Percentiles rank a stretch among this genome's conserved stretches.
phyloP scores from a whole-genome alignment of 148 eudicot species.

The Camellia sinensis region DNA sequence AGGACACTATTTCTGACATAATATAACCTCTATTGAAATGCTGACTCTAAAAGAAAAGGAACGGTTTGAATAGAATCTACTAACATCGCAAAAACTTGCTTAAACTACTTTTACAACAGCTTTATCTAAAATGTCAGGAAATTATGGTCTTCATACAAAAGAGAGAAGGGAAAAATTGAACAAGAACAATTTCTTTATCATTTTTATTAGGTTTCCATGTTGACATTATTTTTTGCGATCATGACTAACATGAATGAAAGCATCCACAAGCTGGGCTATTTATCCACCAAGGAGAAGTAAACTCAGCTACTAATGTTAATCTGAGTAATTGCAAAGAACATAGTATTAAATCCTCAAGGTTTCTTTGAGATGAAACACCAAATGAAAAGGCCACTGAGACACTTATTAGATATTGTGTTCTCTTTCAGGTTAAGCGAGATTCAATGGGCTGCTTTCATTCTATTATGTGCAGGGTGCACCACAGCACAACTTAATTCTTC shows the following conservation, averaged over 20 bases:
- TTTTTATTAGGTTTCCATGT: neutral
- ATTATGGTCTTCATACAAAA: constrained; percentile 9
- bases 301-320: constrained; percentile 3
- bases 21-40: no score
- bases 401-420: neutral
- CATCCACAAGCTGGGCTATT: neutral
- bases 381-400: neutral
- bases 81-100: no score
- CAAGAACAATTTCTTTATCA: neutral
- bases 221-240: neutral
- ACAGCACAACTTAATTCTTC: constrained; percentile 94
- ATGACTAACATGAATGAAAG: neutral
- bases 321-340: neutral
- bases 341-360: neutral
- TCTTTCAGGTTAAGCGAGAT: constrained; percentile 84
- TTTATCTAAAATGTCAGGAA: no score
- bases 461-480: constrained; percentile 96
- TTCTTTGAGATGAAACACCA: neutral
- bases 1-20: no score
- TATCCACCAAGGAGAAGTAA: neutral
- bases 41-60: no score
- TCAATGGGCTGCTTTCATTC: constrained; percentile 97
- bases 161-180: neutral
- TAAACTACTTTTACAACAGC: no score
- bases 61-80: no score